phyloP scores from a whole-genome alignment of 768 basidiomycete genomes.

The Trametes cingulata region DNA sequence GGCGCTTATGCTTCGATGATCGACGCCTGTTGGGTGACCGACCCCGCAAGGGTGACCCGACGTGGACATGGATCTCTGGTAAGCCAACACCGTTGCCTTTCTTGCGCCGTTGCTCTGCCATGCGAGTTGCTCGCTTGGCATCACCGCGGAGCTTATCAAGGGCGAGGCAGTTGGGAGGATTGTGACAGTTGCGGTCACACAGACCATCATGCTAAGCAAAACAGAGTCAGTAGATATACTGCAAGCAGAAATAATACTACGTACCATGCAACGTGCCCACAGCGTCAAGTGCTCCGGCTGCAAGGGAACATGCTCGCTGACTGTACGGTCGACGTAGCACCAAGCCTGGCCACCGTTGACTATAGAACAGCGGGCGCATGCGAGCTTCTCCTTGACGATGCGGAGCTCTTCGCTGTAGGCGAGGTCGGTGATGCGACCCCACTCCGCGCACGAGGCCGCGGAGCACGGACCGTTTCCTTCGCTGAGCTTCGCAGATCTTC shows the following conservation, averaged over 20 bases:
- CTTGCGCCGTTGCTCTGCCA: too few species aligned
- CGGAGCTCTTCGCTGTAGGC: neutral
- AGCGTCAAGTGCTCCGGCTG: neutral
- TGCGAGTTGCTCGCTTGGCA: too few species aligned
- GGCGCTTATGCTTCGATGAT: neutral
- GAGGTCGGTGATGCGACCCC: neutral
- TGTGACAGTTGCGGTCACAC: neutral
- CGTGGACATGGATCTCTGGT: too few species aligned
- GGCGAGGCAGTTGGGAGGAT: neutral
- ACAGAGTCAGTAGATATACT: neutral
- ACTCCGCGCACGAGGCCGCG: too few species aligned
- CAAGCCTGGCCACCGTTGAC: neutral
- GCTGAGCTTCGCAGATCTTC: too few species aligned
- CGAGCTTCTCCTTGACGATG: neutral
- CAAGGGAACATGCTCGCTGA: neutral
- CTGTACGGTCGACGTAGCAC: neutral
- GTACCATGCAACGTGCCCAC: neutral
- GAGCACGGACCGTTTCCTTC: too few species aligned
- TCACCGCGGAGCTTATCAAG: neutral
- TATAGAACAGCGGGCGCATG: neutral
- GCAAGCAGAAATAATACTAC: neutral
- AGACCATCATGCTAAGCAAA: neutral
- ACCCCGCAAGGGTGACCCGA: neutral
- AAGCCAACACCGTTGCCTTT: too few species aligned
- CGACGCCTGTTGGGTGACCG: neutral